These are phyloP conservation scores for Begonia fuchsioides DNA, from an alignment of 306 rosid genomes.

Conservation along the genomic window DNA sequence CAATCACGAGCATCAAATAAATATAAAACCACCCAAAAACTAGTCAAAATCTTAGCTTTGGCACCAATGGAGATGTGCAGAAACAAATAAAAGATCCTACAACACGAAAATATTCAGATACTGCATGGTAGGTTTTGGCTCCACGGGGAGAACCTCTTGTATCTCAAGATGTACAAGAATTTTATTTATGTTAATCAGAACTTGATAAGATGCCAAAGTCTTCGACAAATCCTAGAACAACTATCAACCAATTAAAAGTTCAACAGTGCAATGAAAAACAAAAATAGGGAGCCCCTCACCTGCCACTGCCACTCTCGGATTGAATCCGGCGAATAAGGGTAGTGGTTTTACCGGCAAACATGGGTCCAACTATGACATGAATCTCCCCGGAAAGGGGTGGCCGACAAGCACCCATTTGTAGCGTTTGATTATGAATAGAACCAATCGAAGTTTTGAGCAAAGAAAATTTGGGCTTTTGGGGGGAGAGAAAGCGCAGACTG, in stretches of 20 bases:
- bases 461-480: constrained; percentile 17
- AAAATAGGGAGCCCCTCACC: constrained; percentile 21
- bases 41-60: not conserved
- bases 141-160: no score
- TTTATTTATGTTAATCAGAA: not conserved
- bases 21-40: not conserved
- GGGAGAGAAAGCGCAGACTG: constrained; percentile 17
- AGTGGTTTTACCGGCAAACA: constrained; percentile 89
- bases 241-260: not conserved
- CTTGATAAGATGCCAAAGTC: not conserved
- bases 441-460: constrained; percentile 9
- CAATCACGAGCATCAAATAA: not conserved
- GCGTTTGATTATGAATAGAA: constrained; percentile 20
- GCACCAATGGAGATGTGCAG: not conserved
- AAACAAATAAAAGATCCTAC: not conserved
- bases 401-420: constrained; percentile 21
- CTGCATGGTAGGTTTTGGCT: not conserved
- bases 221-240: not conserved
- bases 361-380: constrained; percentile 83
- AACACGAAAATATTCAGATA: not conserved
- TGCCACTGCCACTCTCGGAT: constrained; percentile 49
- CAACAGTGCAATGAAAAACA: not conserved
- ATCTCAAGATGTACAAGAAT: no score
- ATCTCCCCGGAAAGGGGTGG: constrained; percentile 47
- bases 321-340: constrained; percentile 70